phyloP scores from a whole-genome alignment of 257 asterid genomes.

The Linderniella brevidens region DNA sequence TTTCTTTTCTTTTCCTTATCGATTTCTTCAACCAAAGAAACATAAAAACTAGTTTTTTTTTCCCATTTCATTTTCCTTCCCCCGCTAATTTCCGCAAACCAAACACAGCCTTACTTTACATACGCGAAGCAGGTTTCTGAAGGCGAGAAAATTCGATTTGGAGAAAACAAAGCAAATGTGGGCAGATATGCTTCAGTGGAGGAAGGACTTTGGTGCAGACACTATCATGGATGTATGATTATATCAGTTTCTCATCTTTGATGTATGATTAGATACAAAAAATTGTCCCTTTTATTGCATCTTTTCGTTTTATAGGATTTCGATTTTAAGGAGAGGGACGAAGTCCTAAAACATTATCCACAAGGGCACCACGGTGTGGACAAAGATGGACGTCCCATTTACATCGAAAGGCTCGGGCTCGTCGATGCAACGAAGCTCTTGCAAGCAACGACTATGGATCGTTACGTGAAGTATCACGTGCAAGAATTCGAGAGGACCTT shows the following conservation, averaged over 20 bases:
- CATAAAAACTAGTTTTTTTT: too few relatives aligned
- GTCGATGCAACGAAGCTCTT: constrained; percentile 76
- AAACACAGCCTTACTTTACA: neutral
- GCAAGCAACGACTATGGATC: constrained; percentile 74
- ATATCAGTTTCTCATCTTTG: too few relatives aligned
- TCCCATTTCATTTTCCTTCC: neutral
- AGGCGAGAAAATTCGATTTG: constrained; percentile 81
- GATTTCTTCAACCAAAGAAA: too few relatives aligned
- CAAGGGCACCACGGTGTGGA: constrained; percentile 99
- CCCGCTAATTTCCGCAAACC: neutral
- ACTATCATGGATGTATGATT: constrained; percentile 71
- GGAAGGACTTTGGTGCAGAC: constrained; percentile 92
- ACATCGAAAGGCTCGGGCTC: constrained; percentile 71
- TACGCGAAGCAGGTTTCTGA: constrained; percentile 43
- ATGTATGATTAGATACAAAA: neutral
- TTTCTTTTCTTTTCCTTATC: neutral
- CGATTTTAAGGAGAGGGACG: constrained; percentile 72
- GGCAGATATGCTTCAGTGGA: constrained; percentile 95
- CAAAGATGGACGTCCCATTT: constrained; percentile 85
- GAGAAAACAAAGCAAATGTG: constrained; percentile 96
- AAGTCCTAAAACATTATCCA: constrained; percentile 82
- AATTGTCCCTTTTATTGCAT: neutral
- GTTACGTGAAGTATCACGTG: constrained; percentile 77
- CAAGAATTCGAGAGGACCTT: constrained; percentile 89
- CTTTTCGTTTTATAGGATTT: constrained; percentile 33